Evolutionary conservation across 1,284 basidiomycete genomes (phyloP).

Genomic region (Cutaneotrichosporon cutaneum): DNA sequence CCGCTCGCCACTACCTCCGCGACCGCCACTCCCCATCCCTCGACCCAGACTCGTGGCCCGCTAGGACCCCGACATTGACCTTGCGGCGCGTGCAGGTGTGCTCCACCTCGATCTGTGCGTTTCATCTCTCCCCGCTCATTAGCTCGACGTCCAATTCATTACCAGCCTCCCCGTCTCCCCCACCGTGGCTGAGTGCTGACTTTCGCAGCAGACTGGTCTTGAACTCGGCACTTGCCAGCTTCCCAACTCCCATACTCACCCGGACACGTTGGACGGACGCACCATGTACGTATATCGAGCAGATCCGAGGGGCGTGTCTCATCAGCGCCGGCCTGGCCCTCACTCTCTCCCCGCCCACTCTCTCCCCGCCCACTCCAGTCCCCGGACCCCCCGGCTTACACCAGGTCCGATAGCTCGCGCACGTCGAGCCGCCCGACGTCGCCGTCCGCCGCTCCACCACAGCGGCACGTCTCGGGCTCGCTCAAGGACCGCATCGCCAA

Average conservation of each 20-base stretch:
- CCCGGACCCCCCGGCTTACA: neutral
- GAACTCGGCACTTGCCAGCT: neutral
- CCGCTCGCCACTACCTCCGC: too few relatives aligned
- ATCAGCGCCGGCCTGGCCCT: neutral
- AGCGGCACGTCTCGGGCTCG: conserved; percentile 42
- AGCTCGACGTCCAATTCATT: neutral
- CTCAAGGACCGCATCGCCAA: conserved; percentile 52
- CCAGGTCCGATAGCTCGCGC: conserved; percentile 21
- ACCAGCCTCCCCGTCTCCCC: neutral
- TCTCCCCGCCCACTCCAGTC: neutral
- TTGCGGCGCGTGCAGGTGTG: neutral
- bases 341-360: neutral
- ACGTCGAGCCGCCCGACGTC: conserved; percentile 10
- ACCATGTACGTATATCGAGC: neutral
- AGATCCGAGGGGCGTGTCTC: conserved; percentile 1
- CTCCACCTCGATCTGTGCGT: neutral
- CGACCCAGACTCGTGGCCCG: neutral
- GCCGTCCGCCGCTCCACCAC: conserved; percentile 18
- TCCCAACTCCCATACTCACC: neutral
- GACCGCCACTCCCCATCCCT: neutral
- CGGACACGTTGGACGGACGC: neutral
- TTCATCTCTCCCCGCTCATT: neutral
- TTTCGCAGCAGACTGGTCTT: neutral
- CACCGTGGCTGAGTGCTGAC: neutral
- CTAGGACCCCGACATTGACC: too few relatives aligned